A percentile compares a stretch with the other conserved stretches of the same genome.
phyloP scores from a whole-genome alignment of 2,329 filamentous ascomycete genomes.

The Exutisphaerella laricina region DNA sequence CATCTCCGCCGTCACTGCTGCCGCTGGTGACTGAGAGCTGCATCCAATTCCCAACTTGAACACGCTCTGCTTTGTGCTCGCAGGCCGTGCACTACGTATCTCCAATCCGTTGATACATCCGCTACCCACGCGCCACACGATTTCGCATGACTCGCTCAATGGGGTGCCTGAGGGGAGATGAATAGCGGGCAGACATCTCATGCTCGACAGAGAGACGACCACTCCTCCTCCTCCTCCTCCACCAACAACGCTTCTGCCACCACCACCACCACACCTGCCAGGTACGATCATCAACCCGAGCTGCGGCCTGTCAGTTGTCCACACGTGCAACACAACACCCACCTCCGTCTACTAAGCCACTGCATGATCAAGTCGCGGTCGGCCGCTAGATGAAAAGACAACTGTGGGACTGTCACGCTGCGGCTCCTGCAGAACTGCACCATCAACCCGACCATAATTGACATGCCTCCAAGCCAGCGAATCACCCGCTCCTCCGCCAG shows the following conservation, averaged over 20 bases:
- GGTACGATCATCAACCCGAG: constrained; percentile 2
- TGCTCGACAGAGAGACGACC: constrained; percentile 5
- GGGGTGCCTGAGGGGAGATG: constrained; percentile 2
- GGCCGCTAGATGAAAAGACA: no score
- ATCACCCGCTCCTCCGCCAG: constrained; percentile 56
- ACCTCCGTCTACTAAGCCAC: neutral
- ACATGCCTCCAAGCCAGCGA: constrained; percentile 26
- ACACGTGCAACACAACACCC: neutral
- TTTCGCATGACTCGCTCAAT: constrained; percentile 3
- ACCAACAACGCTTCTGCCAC: neutral
- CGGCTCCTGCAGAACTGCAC: constrained; percentile 3
- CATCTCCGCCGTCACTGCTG: no score
- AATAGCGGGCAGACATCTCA: constrained; percentile 7
- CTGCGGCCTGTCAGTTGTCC: constrained; percentile 4
- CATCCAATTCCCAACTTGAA: no score
- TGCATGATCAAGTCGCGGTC: constrained; percentile 1
- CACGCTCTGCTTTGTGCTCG: no score
- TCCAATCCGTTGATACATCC: no score
- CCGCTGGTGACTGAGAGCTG: no score
- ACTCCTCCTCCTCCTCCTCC: no score
- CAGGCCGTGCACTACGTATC: no score
- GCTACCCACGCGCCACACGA: no score
- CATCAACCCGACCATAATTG: constrained; percentile 14
- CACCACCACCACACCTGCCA: constrained; percentile 3
- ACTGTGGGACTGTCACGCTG: constrained; percentile 4